phyloP scores from a whole-genome alignment of 1,284 basidiomycete genomes.

The Afroboletus lepidellus region DNA sequence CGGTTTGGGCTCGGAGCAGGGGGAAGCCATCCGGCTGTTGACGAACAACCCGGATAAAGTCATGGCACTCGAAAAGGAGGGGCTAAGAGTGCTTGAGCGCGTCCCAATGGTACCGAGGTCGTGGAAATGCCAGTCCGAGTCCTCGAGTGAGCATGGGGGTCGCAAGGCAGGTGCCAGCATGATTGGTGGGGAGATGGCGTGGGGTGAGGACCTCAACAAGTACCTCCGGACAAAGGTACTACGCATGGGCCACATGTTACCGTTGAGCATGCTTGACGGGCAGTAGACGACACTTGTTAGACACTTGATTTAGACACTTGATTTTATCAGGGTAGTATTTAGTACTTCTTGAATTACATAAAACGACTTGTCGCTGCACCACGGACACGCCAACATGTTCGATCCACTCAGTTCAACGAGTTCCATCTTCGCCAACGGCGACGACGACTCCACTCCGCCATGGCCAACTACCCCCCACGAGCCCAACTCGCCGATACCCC shows the following conservation, averaged over 20 bases:
- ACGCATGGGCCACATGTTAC: conserved; percentile 94
- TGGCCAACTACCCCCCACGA: conserved; percentile 63
- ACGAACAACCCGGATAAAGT: conserved; percentile 99
- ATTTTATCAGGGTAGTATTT: no score
- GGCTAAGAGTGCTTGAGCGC: conserved; percentile 78
- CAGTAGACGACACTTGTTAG: conserved; percentile 1
- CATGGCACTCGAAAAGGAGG: conserved; percentile 81
- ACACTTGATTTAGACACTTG: no score
- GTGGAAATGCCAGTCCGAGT: conserved; percentile 52
- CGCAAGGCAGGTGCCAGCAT: conserved; percentile 74
- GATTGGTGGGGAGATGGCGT: conserved; percentile 78
- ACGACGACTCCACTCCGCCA: conserved; percentile 42
- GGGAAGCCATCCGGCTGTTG: conserved; percentile 75
- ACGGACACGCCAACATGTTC: conserved; percentile 37
- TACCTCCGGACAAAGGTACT: conserved; percentile 95
- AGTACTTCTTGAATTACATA: conserved; percentile 30
- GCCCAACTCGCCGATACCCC: conserved; percentile 49
- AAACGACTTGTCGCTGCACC: neutral
- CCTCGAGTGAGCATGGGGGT: conserved; percentile 37
- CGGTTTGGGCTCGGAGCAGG: conserved; percentile 61
- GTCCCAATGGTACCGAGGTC: conserved; percentile 94
- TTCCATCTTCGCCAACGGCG: conserved; percentile 42
- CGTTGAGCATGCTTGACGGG: conserved; percentile 45
- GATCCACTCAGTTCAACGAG: conserved; percentile 54
- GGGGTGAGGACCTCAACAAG: conserved; percentile 89